phyloP scores from a whole-genome alignment of 2,329 filamentous ascomycete species.

The Phaeophleospora eucalypticola region DNA sequence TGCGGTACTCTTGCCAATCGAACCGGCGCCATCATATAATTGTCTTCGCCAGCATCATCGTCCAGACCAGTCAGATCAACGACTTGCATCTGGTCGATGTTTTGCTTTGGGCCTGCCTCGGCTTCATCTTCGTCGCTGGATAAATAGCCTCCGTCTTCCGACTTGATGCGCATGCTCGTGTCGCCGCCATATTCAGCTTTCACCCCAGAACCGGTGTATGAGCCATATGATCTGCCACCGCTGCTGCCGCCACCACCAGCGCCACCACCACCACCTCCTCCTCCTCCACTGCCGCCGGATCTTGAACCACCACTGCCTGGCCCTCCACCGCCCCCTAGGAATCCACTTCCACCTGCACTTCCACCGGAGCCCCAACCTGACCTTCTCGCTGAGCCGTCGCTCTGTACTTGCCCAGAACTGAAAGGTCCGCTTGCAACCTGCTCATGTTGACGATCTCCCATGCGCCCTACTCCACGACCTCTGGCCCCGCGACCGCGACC shows the following conservation, averaged over 20 bases:
- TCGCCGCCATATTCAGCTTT: constrained; percentile 31
- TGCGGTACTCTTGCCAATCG: constrained; percentile 55
- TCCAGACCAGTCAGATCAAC: constrained; percentile 50
- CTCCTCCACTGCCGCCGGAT: constrained; percentile 10
- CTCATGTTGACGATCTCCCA: constrained; percentile 30
- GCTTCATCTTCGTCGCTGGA: constrained; percentile 51
- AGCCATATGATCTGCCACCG: constrained; percentile 11
- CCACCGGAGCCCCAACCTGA: constrained; percentile 12
- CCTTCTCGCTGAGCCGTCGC: constrained; percentile 17
- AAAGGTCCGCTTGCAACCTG: constrained; percentile 41
- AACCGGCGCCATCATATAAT: constrained; percentile 46
- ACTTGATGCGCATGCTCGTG: constrained; percentile 25
- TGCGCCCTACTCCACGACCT: constrained; percentile 44
- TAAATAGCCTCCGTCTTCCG: constrained; percentile 39
- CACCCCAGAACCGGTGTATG: constrained; percentile 25
- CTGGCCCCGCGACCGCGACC: constrained; percentile 26
- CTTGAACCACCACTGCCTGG: constrained; percentile 12
- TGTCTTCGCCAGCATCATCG: constrained; percentile 23
- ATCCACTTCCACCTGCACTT: constrained; percentile 5
- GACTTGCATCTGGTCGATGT: constrained; percentile 57
- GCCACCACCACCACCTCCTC: constrained; percentile 13
- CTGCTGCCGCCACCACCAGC: constrained; percentile 21
- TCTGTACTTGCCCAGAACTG: constrained; percentile 31
- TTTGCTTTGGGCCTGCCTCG: constrained; percentile 44
- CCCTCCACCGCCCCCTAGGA: constrained; percentile 13